Base-by-base conservation (phyloP, 148 eudicot genomes). In the Hydrangea macrophylla region DNA sequence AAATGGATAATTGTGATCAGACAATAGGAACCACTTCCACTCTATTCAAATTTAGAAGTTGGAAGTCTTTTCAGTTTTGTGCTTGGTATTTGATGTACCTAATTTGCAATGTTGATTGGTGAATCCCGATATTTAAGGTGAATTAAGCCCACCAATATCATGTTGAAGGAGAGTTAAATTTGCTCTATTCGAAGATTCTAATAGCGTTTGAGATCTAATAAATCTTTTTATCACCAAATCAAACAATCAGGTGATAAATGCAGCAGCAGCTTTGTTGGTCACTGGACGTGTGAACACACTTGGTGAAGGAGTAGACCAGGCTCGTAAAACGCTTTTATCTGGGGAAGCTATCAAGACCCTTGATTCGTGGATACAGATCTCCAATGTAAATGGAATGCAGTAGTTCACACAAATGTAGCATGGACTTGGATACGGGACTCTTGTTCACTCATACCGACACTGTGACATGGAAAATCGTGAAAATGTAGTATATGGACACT, bases 241-340 rank as follows among this genome's bases (percentile, higher is more conserved):
- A 20, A 53, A 51, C 55, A 50, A 58, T 70, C 79, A 95, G 99
- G 81, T 86, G 35, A 78, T 95, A 64, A 95, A 95, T 71, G 96
- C 99, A 31, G 92, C 97, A 18, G 97, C 96, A 31, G 91, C 99
- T 7, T 90, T 95, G 24, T 79, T 89, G 81, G 99, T 88, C 2
- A 73, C 85, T 64, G 97, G 96, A 25, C 77, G 40, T 48, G 97
- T 84, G 27, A 73, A 70, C 26, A 81, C 54, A 70, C 86, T 95
- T 0, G 86, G 80, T 28, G 96, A 86, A 33, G 99, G 99, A 64
- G 94, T 95, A 30, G 73, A 78, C 67, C 69, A 89, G 48, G 97
- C 99, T 75, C 96, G 94, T 57, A 83, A 89, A 70, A 86, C 87
- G 7, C 92, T 79, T 28, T 59, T 69, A 63, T 91, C 99, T 11